Evolutionary conservation across 192 early-diverging fungal species (phyloP), one percentile per base, ranked within the genome.

Genomic region (Coemansia umbellata): DNA sequence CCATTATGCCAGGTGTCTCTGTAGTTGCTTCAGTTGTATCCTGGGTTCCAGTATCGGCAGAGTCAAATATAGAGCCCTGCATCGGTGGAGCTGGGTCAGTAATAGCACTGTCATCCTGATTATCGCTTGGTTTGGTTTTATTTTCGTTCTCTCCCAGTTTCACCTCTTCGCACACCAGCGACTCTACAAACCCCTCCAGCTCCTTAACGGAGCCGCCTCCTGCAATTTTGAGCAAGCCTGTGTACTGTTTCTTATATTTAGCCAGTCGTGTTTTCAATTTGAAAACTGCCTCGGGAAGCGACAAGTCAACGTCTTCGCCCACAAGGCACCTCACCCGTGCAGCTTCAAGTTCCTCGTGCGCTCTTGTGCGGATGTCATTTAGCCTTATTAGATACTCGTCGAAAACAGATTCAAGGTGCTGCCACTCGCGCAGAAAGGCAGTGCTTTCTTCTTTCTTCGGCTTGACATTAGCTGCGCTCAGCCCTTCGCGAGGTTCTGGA

Each of bases 331-430:
- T 47, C 31, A 74, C 59, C 9, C 64, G 63, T 8, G 71, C 63
- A 13, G 71, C 71, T 22, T 74, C 71, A 5, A 74, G 71, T 37
- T 74, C 71, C 33, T 74, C 71, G 17, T 67, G 71, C 11, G 71
- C 71, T 7, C 71, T 39, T 7, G 58, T 59, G n/a, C 71, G 63
- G 32, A 67, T 63, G 40, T 74, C 63, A 31, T 66, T 74, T 5
- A 74, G 52, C 31, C 71, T 54, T 39, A 67, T 67, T 8, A 74
- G 51, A 31, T 63, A 74, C 47, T 67, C 71, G 51, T 74, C 71
- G 31, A 74, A 47, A 2, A 74, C 55, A 2, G 60, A 62, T 40
- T 74, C 71, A 18, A 74, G 31, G 33, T 74, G 71, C 53, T 74
- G 63, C 71, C 71, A 74, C 31, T 74, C 71, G 42, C 71, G 64